Conservation (phyloP, 192 early-diverging fungal species). For the Linnemannia exigua region DNA sequence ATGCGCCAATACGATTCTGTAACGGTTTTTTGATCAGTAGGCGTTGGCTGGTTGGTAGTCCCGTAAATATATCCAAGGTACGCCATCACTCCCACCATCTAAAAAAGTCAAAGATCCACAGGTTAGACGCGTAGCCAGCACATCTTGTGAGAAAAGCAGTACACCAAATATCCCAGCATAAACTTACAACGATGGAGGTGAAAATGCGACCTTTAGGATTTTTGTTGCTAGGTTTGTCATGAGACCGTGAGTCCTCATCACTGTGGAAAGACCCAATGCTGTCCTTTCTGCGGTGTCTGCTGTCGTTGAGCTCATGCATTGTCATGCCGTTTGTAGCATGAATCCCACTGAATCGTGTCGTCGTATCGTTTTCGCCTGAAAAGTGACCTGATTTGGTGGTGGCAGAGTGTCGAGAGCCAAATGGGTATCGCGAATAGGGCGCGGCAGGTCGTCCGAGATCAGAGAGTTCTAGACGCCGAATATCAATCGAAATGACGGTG, state of each 20-base stretch:
- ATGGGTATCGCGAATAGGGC: slow-evolving; percentile 33
- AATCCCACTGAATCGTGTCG: neutral
- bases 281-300: slow-evolving; percentile 14
- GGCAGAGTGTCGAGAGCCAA: slow-evolving; percentile 25
- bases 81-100: slow-evolving; percentile 53
- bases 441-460: slow-evolving; percentile 33
- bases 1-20: slow-evolving; percentile 39
- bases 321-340: neutral
- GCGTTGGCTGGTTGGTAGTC: slow-evolving; percentile 29
- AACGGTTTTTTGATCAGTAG: slow-evolving; percentile 1
- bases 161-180: neutral
- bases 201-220: slow-evolving; percentile 46
- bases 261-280: slow-evolving; percentile 25
- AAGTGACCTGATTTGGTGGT: neutral
- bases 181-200: slow-evolving; percentile 48
- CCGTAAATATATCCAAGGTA: slow-evolving; percentile 55
- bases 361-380: neutral
- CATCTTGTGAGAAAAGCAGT: neutral
- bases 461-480: slow-evolving; percentile 75
- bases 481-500: slow-evolving; percentile 86
- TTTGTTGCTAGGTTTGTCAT: neutral
- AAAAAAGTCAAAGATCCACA: neutral
- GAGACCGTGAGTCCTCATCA: slow-evolving; percentile 19
- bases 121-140: neutral
- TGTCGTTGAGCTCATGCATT: neutral